phyloP scores from a whole-genome alignment of 139 green algal genomes.

The Penium margaritaceum region DNA sequence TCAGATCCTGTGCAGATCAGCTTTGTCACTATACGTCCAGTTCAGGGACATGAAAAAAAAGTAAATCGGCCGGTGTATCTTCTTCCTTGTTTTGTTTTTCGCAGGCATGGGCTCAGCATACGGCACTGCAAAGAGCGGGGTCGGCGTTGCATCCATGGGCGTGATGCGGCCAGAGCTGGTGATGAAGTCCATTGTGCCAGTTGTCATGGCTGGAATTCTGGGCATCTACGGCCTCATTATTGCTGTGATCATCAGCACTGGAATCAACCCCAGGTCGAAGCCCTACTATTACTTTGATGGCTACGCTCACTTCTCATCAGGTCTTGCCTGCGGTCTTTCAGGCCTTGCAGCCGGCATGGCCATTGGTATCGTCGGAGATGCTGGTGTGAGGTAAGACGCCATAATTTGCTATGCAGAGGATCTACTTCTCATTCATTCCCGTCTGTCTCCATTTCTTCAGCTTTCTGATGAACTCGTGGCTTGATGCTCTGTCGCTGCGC shows the following conservation, averaged over 20 bases:
- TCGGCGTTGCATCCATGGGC: constrained; percentile 97
- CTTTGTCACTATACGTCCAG: no score
- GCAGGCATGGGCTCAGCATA: constrained; percentile 94
- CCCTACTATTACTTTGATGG: constrained; percentile 95
- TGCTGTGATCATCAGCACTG: constrained; percentile 92
- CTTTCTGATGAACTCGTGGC: not conserved
- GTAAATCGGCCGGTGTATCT: not conserved
- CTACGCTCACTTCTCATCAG: constrained; percentile 91
- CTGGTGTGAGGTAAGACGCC: constrained; percentile 70
- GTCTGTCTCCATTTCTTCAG: constrained; percentile 41
- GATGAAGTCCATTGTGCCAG: constrained; percentile 99
- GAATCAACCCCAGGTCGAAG: constrained; percentile 62
- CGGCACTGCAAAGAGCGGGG: constrained; percentile 93
- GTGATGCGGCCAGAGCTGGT: constrained; percentile 98
- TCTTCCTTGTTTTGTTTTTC: not conserved
- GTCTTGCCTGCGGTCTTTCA: constrained; percentile 87
- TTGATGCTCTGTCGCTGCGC: not conserved
- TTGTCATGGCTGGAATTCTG: constrained; percentile 98
- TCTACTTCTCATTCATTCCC: not conserved
- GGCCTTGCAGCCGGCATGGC: constrained; percentile 93
- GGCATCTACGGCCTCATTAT: constrained; percentile 99
- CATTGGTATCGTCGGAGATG: constrained; percentile 97
- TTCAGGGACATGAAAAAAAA: no score
- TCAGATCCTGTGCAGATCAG: not conserved
- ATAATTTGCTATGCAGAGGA: not conserved